These are phyloP conservation scores for Boletus vermiculosoides DNA, from an alignment of 768 basidiomycete genomes.

Conservation along the genomic window DNA sequence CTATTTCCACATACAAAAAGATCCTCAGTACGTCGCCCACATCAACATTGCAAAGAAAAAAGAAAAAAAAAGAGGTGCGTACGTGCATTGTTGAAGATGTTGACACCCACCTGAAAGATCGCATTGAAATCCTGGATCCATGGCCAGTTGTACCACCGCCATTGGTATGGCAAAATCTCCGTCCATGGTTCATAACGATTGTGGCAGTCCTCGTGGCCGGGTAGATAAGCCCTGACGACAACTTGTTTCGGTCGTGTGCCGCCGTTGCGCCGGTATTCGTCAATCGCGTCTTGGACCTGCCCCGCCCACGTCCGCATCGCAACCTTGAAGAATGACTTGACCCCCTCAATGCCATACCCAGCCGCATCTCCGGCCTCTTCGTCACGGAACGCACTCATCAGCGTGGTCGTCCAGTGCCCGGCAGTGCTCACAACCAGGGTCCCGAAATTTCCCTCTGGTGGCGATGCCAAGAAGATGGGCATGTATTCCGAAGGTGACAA, in stretches of 20 bases:
- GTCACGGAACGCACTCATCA: slow-evolving; percentile 45
- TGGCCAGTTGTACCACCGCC: slow-evolving; percentile 65
- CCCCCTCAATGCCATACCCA: slow-evolving; percentile 50
- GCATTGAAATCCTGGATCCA: slow-evolving; percentile 56
- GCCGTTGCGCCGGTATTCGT: slow-evolving; percentile 31
- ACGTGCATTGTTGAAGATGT: background rate
- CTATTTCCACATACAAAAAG: slow-evolving; percentile 28
- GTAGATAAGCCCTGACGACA: slow-evolving; percentile 58
- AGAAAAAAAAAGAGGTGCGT: too few species aligned
- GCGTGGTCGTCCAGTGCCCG: slow-evolving; percentile 66
- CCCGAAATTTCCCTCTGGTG: slow-evolving; percentile 53
- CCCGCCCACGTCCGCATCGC: slow-evolving; percentile 57
- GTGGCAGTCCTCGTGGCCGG: slow-evolving; percentile 68
- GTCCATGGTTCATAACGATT: slow-evolving; percentile 44
- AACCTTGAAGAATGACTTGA: slow-evolving; percentile 57
- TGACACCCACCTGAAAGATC: slow-evolving; percentile 52
- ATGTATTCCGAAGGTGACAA: slow-evolving; percentile 54
- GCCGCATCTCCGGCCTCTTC: slow-evolving; percentile 29
- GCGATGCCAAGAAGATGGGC: slow-evolving; percentile 42
- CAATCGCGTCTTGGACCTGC: slow-evolving; percentile 47
- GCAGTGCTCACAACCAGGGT: slow-evolving; percentile 64
- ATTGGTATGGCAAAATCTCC: slow-evolving; percentile 41
- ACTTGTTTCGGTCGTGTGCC: slow-evolving; percentile 41
- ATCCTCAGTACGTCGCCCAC: slow-evolving; percentile 1
- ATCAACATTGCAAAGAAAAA: background rate